Evolutionary conservation across 306 rosid genomes (phyloP).

Genomic region (Biancaea sappan): DNA sequence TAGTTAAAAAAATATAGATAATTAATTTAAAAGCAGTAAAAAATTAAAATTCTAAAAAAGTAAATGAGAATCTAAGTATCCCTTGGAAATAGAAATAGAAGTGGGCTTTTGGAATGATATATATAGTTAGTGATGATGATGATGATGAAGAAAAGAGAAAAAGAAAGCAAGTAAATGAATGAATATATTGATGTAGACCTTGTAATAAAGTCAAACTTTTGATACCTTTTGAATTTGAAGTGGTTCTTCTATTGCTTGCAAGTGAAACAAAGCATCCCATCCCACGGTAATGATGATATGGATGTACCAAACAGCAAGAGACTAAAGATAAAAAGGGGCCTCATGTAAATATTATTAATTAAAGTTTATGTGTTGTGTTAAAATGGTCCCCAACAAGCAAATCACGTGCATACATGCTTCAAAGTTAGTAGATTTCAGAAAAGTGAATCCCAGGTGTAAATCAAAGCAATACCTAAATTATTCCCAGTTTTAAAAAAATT

Average conservation of each 20-base stretch:
- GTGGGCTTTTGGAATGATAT: background rate
- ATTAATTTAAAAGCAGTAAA: background rate
- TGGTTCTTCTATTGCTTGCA: constrained; percentile 49
- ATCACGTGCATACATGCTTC: constrained; percentile 65
- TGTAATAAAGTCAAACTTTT: constrained; percentile 55
- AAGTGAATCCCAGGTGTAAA: constrained; percentile 15
- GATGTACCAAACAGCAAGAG: constrained; percentile 13
- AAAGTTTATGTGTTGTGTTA: background rate
- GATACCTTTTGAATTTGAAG: constrained; percentile 23
- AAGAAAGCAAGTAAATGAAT: constrained; percentile 18
- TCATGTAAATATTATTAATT: constrained; percentile 1
- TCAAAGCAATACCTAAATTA: no score
- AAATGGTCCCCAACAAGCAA: constrained; percentile 51
- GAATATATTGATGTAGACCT: constrained; percentile 40
- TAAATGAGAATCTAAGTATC: background rate
- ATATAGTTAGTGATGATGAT: constrained; percentile 3
- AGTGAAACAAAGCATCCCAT: constrained; percentile 47
- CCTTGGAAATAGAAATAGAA: constrained; percentile 4
- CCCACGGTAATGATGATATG: background rate
- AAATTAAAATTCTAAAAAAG: background rate
- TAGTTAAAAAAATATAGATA: no score
- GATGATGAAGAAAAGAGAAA: constrained; percentile 13
- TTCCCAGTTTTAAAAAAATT: no score
- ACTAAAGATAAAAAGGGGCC: background rate
- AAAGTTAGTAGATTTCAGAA: constrained; percentile 45